A percentile compares a stretch with the other conserved stretches of the same genome.
Evolutionary conservation across 257 asterid genomes (phyloP).

Genomic region (Phtheirospermum japonicum): DNA sequence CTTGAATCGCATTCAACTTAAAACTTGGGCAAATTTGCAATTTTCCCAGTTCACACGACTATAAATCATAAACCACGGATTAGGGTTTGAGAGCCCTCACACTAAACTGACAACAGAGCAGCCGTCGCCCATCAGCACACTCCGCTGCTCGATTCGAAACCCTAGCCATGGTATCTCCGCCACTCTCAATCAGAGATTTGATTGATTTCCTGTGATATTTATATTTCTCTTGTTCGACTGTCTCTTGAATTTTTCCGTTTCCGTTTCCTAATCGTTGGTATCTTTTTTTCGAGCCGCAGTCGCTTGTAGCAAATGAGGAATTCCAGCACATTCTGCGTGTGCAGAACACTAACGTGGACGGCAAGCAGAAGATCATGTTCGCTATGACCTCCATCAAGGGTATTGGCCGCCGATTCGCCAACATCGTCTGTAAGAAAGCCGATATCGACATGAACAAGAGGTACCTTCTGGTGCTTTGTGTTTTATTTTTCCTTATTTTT

Average conservation of each 20-base stretch:
- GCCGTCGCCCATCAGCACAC: constrained; percentile 26
- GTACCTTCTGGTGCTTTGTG: constrained; percentile 28
- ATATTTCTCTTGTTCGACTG: not conserved
- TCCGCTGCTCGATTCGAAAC: constrained; percentile 26
- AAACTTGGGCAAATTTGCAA: constrained; percentile 21
- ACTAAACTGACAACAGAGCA: constrained; percentile 21
- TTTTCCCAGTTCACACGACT: not conserved
- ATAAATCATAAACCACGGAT: constrained; percentile 21
- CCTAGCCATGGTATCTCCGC: constrained; percentile 32
- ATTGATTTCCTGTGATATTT: not conserved
- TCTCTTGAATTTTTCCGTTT: not conserved
- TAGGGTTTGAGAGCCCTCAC: constrained; percentile 33
- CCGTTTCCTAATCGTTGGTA: not conserved
- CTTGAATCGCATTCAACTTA: not conserved
- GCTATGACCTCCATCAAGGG: constrained; percentile 96
- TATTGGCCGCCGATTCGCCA: constrained; percentile 94
- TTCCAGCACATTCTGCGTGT: constrained; percentile 98
- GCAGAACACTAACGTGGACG: constrained; percentile 89
- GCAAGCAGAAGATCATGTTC: constrained; percentile 93
- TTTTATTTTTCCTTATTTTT: not conserved
- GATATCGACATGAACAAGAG: constrained; percentile 95
- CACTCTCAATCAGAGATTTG: not conserved
- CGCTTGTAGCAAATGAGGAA: constrained; percentile 81
- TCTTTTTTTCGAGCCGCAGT: constrained; percentile 33
- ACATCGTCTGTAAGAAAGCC: constrained; percentile 87